Evolutionary conservation across 805 yeast genomes (phyloP), one percentile per base, ranked within the genome.

Genomic region (Scheffersomyces ergatensis): DNA sequence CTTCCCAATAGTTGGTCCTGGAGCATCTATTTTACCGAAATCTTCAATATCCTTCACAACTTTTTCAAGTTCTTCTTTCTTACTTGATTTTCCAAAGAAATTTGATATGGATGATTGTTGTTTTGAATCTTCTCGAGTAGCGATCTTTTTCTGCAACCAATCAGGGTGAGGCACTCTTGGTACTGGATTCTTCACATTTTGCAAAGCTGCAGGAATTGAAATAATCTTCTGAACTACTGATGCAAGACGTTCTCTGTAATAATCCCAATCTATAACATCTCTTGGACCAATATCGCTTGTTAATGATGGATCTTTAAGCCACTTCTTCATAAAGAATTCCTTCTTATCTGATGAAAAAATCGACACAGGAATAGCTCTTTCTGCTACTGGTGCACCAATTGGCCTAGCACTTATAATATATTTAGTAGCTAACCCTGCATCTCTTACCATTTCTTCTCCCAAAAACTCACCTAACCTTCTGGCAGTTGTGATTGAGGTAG

Each of bases 171-270:
- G 78, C 5, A 95, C 92, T 50, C 97, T 72, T 4, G 97, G 97
- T 33, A 95, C 97, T 0, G 99, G 99, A 54, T 93, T 95, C 12
- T 71, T 64, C 14, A 92, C 78, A 38, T 80, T 80, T 65, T 93
- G 99, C 40, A 92, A 70, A 5, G 97, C 98, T 4, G 99, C 99
- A 2, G 99, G 99, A 50, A 93, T 92, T 0, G 97, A 85, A 50
- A 93, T 87, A 53, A 93, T 89, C 63, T 95, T 93, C 60, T 90
- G 97, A 33, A 95, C 82, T 5, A 90, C 96, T 2, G 96, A 89
- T 0, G 92, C 95, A 26, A 93, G 73, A 54, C 99, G 80, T 53
- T 89, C 97, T 47, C 83, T 75, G 58, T 93, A 93, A 58, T 93
- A 93, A 17, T 69, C 80, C 99, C 99, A 93, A 61, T 93, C 98